Base-by-base conservation (phyloP, 768 basidiomycete species). In the Tricholoma hemisulphureum region DNA sequence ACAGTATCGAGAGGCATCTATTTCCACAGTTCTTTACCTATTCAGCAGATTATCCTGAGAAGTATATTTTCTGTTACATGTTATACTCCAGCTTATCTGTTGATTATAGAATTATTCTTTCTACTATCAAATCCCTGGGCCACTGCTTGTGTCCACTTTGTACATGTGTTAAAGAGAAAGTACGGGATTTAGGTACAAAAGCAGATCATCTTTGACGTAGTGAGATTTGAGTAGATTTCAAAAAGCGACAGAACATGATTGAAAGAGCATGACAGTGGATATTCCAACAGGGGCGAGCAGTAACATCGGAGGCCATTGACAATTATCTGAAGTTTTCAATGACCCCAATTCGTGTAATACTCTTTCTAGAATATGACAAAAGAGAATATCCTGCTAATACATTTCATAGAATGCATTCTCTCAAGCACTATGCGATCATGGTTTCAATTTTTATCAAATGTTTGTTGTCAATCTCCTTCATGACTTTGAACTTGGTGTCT, bases 1-100 rank as follows among this genome's bases (percentile, higher is more conserved):
- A 76, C 63, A 67, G 68, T n/a, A 46, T 71, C 8, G 2, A 45
- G 21, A 61, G 70, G 3, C 65, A 65, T 0, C 55, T 75, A n/a
- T 76, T 62, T 58, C 72, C 71, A 10, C 56, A 70, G 1, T 59
- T 76, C 21, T 71, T 75, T n/a, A 67, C 63, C 1, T 72, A 73
- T 53, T 67, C 70, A 0, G 73, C 73, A 1, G 75, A 76, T 56
- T 76, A 75, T 61, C 70, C 71, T 13, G 69, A 37, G 63, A 53
- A 43, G 39, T 21, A 34, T 41, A 18, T 24, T 11, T 21, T 28
- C 18, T 31, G 6, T 18, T 18, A 29, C 50, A 18, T 10, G 4
- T 18, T 31, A 26, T 26, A 18, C 23, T 7, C 10, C 13, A 3
- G 23, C 26, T 49, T 16, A 28, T 49, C 5, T 2, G 14, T 16